phyloP scores from a whole-genome alignment of 2,329 filamentous ascomycete genomes.

The Calonectria fujianensis region DNA sequence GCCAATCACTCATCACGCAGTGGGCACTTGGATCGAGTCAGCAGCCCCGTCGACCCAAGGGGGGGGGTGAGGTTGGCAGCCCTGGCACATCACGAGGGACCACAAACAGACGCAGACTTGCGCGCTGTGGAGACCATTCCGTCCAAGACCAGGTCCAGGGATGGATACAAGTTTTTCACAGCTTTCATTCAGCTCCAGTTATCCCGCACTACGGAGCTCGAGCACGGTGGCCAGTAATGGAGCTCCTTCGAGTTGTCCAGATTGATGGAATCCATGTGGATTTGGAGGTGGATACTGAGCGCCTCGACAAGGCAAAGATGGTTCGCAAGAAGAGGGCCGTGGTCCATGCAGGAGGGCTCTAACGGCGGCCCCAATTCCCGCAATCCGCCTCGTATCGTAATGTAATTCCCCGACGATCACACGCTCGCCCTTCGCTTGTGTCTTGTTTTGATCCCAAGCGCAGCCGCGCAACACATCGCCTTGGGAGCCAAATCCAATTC shows the following conservation, averaged over 20 bases:
- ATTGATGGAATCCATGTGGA: constrained; percentile 34
- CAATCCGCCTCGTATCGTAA: constrained; percentile 36
- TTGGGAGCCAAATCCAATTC: constrained; percentile 8
- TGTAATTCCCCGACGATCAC: constrained; percentile 46
- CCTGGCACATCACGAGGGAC: constrained; percentile 52
- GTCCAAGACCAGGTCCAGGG: constrained; percentile 30
- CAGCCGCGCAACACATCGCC: constrained; percentile 29
- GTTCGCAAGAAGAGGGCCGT: constrained; percentile 45
- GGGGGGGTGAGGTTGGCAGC: constrained; percentile 45
- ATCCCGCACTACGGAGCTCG: constrained; percentile 25
- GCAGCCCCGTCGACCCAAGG: constrained; percentile 40
- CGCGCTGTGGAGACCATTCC: constrained; percentile 47
- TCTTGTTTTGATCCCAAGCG: constrained; percentile 20
- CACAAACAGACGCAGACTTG: constrained; percentile 50
- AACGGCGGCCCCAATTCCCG: constrained; percentile 42
- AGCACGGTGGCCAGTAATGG: constrained; percentile 21
- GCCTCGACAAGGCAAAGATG: constrained; percentile 44
- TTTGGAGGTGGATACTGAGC: constrained; percentile 47
- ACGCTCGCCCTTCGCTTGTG: constrained; percentile 34
- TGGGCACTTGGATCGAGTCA: constrained; percentile 49
- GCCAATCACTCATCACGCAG: constrained; percentile 49
- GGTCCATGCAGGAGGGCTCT: constrained; percentile 46
- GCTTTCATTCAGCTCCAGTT: constrained; percentile 35
- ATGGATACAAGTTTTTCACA: constrained; percentile 38
- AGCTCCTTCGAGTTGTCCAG: constrained; percentile 23